Base-by-base conservation (phyloP, 495 filamentous ascomycete genomes). In the Daldinia decipiens region DNA sequence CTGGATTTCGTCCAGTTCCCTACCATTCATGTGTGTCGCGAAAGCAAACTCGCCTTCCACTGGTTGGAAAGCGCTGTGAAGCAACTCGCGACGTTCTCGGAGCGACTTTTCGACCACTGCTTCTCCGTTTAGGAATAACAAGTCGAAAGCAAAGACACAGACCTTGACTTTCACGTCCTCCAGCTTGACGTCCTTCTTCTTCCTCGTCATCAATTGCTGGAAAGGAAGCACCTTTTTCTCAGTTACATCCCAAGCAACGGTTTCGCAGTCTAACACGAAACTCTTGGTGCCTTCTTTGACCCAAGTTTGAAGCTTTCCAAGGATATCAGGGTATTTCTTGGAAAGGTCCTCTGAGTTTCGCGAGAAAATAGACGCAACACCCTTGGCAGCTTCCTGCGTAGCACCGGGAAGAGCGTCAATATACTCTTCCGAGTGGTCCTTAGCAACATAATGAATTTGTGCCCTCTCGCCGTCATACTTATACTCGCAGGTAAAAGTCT, bases 381-480 rank as follows among this genome's bases (percentile, higher is more conserved):
- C 92, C 51, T 86, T 83, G 1, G 85, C 88, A 9, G 82, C 79
- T 53, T 83, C 79, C 27, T 87, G 84, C 29, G 81, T 81, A 26
- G 82, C 81, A 27, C 83, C 81, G 82, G 86, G 73, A 83, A 93
- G 57, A 9, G 81, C 77, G 59, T 84, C 76, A 43, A 81, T 81
- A 57, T 81, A 79, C 43, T 93, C 85, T 13, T 91, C 81, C 2
- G 85, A 82, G 8, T 91, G 85, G 62, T 95, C 91, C 47, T 97
- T 92, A 2, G 95, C 89, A 39, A 99, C 93, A 67, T 94, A 99
- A 77, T 99, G 95, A 51, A 99, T 98, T 79, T 99, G 95, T 15
- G 96, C 95, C 75, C 95, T 84, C 79, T 99, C 95, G 29, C 95
- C 95, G 72, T 99, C 95, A 73, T 99, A 99, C 75, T 99, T 99